Conservation (phyloP, 2,329 filamentous ascomycete species). For the Nannizziopsis arthrosporioides region DNA sequence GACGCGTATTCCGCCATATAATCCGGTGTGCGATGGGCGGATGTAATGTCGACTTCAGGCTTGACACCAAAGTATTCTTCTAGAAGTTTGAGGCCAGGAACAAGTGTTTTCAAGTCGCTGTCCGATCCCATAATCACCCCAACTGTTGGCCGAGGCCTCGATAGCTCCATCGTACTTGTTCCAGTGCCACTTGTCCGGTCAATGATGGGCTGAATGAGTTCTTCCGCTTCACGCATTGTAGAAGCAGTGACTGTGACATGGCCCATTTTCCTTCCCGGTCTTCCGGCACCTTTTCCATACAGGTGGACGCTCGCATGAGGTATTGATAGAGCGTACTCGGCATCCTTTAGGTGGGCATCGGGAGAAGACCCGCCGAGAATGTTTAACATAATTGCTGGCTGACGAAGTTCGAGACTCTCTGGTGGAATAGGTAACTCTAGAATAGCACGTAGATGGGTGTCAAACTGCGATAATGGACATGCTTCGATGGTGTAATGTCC, state of each 20-base stretch:
- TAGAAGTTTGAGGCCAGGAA: constrained; percentile 36
- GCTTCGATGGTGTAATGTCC: constrained; percentile 94
- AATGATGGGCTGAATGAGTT: constrained; percentile 58
- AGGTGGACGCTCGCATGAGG: constrained; percentile 61
- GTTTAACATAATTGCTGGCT: constrained; percentile 45
- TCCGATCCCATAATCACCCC: constrained; percentile 42
- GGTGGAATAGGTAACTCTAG: constrained; percentile 54
- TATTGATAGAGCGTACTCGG: constrained; percentile 45
- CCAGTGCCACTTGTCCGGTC: constrained; percentile 56
- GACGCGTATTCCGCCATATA: constrained; percentile 58
- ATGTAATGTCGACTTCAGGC: constrained; percentile 38
- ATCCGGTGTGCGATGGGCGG: constrained; percentile 55
- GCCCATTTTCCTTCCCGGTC: constrained; percentile 85
- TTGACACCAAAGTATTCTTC: constrained; percentile 34
- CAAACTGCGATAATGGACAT: constrained; percentile 79
- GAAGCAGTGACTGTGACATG: constrained; percentile 73
- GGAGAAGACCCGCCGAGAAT: constrained; percentile 48
- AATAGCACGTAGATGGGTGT: constrained; percentile 77
- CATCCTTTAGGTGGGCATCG: constrained; percentile 49
- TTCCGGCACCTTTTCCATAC: constrained; percentile 77
- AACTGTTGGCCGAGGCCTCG: constrained; percentile 26
- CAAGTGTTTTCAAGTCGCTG: constrained; percentile 35
- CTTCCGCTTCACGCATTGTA: constrained; percentile 56
- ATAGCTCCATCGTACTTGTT: constrained; percentile 18
- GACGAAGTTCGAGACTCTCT: constrained; percentile 36